Evolutionary conservation across 106 monocot genomes (phyloP), one percentile per base, ranked within the genome.

Genomic region (Gastrodia elata): DNA sequence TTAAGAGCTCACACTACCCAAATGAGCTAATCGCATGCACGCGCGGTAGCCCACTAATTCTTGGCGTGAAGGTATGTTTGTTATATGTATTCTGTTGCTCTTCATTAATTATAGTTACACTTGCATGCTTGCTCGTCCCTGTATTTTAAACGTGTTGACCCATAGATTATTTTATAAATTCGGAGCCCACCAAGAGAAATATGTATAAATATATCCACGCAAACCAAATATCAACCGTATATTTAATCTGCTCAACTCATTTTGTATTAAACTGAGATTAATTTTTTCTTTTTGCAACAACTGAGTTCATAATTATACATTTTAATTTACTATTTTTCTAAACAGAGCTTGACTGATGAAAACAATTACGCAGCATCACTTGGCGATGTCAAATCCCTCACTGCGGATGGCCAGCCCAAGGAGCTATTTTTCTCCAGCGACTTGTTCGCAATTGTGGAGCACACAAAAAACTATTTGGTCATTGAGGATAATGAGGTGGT

Each of bases 391-490:
- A 92, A 89, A 81, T 70, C 86, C 74, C 84, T 92, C 0, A 86
- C 90, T 26, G 80, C 76, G 68, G 88, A 90, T 81, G 89, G 83
- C 20, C 83, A 97, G 79, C 88, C 96, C 9, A 92, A 97, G 64
- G 96, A 97, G 68, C 73, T 97, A 34, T 97, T 97, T 82, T 92
- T 97, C 72, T 97, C 96, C 24, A 97, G 96, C 82, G 96, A 97
- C 64, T 77, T 90, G 58, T 92, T 80, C 84, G 96, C 96, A 76
- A 88, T 97, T 76, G 96, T 97, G 57, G 96, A 97, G 64, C 96
- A 97, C 80, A 97, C 96, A 22, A 97, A 92, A 77, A 90, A 90
- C 20, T 97, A 92, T 78, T 77, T 90, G 78, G 83, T 83, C 26
- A 79, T 97, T 82, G 96, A 97, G 76, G 96, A 97, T 74, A 78